Evolutionary conservation across 257 asterid genomes (phyloP).

Genomic region (Petunia axillaris): DNA sequence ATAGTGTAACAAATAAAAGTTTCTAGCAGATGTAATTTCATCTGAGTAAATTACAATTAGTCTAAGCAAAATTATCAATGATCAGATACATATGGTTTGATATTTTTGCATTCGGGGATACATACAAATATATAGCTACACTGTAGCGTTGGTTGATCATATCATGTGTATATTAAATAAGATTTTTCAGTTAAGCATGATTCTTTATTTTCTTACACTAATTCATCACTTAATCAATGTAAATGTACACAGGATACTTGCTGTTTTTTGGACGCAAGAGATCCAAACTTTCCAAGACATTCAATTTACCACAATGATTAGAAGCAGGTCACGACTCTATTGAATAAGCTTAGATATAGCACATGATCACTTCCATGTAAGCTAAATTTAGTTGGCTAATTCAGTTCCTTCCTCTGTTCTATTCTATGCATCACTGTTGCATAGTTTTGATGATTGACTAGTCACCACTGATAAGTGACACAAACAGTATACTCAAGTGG

Average conservation of each 20-base stretch:
- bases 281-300: neutral
- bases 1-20: conserved; percentile 18
- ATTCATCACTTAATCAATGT: neutral
- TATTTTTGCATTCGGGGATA: neutral
- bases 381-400: neutral
- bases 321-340: neutral
- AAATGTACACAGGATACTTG: too few relatives aligned
- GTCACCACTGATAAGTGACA: too few relatives aligned
- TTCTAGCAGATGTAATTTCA: conserved; percentile 17
- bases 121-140: too few relatives aligned
- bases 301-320: neutral
- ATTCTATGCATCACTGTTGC: too few relatives aligned
- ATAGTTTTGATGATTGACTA: too few relatives aligned
- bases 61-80: neutral
- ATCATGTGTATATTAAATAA: too few relatives aligned
- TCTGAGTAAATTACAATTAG: neutral
- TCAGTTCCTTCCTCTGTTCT: too few relatives aligned
- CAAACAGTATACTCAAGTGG: too few relatives aligned
- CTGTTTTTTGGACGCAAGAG: neutral
- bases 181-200: neutral
- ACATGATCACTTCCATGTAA: neutral
- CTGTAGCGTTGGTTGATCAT: too few relatives aligned
- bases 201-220: neutral
- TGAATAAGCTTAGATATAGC: conserved; percentile 2
- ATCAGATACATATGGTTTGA: neutral